Base-by-base conservation (phyloP, 306 rosid genomes). In the Mucuna pruriens region DNA sequence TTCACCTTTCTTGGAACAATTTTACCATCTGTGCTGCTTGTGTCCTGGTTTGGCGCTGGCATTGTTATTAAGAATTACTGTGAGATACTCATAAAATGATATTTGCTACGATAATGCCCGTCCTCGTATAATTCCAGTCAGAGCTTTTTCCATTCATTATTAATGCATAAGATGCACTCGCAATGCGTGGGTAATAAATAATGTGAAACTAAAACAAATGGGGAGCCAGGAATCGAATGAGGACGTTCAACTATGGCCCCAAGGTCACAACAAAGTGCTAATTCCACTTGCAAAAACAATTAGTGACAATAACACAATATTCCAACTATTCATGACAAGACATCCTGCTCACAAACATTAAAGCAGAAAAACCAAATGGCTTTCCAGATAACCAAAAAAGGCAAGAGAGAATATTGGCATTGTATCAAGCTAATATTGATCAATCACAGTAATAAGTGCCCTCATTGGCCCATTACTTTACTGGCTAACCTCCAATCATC, bases 291-390 rank as follows among this genome's bases (percentile, higher is more conserved):
- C 17, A 36, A 62, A 10, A 33, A 54, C 7, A 55, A 40, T 38
- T 8, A 48, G 3, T 16, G 4, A 9, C 19, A 42, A 42, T 75
- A 39, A 5, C 58, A 23, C 25, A 45, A 25, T 4, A 61, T 76
- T 83, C 79, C 60, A 55, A 13, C 25, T 5, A 71, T 4, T 9
- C 62, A 68, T 5, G 15, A 38, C 33, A 10, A 61, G 57, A 36
- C 20, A 69, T 23, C 17, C 52, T 71, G 13, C 40, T 11, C 44
- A 36, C 71, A 34, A 23, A 36, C 6, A 17, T 10, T 26, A 66
- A 12, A 11, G 58, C 84, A 11, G 42, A 74, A 48, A 72, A 64
- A 39, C n/a, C 55, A 52, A 64, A 26, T 31, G 46, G 23, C 75
- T 33, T 58, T 25, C 33, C 8, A 45, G 54, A 71, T 11, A 52